Conservation (phyloP, 2,329 filamentous ascomycete species). For the Neonectria magnoliae region DNA sequence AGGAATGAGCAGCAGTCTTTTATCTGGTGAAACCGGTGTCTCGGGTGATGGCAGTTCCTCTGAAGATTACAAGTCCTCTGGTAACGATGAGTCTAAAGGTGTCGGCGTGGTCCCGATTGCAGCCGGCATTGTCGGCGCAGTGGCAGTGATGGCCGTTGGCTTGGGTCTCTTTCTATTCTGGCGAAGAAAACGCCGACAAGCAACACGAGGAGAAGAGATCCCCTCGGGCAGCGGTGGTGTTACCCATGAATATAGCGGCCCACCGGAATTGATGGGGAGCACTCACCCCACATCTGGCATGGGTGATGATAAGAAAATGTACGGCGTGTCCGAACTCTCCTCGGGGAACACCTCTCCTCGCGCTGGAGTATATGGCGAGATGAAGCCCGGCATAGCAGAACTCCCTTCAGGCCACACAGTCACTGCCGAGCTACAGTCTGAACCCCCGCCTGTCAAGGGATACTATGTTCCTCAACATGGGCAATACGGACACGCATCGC, state of each 20-base stretch:
- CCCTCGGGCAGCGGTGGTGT: conserved; percentile 22
- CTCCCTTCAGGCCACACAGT: conserved; percentile 39
- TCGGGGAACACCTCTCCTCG: conserved; percentile 40
- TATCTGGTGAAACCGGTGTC: neutral
- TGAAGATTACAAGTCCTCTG: conserved; percentile 14
- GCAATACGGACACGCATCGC: conserved; percentile 32
- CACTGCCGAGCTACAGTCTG: conserved; percentile 42
- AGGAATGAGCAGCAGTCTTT: conserved; percentile 6
- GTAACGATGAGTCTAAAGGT: conserved; percentile 11
- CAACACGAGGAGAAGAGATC: conserved; percentile 37
- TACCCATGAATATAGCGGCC: conserved; percentile 42
- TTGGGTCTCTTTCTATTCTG: conserved; percentile 50
- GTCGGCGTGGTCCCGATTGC: conserved; percentile 48
- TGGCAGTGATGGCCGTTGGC: conserved; percentile 41
- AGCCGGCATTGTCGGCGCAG: conserved; percentile 43
- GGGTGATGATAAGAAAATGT: conserved; percentile 17
- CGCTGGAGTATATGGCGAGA: conserved; percentile 36
- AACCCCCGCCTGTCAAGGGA: conserved; percentile 20
- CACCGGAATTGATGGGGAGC: conserved; percentile 46
- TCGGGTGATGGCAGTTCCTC: conserved; percentile 13
- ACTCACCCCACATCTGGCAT: conserved; percentile 9
- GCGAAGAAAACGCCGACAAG: conserved; percentile 45
- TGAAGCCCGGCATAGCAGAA: conserved; percentile 33
- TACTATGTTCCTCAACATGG: conserved; percentile 25
- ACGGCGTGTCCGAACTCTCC: conserved; percentile 32